Base-by-base conservation (phyloP, 768 basidiomycete species). In the Hericium erinaceus region DNA sequence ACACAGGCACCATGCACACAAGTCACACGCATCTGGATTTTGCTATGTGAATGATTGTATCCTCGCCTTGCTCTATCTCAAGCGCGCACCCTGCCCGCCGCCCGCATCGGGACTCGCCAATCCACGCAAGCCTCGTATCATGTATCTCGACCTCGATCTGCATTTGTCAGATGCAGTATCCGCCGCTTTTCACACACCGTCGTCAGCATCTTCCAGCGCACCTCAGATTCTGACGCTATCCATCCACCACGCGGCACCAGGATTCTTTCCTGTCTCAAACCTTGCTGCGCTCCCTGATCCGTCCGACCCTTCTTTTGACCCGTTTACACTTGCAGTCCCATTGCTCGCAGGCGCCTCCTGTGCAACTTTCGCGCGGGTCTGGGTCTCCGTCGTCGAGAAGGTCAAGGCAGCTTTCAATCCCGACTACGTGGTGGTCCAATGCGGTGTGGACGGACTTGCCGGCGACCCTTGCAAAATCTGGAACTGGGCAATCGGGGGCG, bases 41-140 rank as follows among this genome's bases (percentile, higher is more conserved):
- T 98, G 95, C 74, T 98, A 97, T 67, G 88, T 98, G 20, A 89
- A 92, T 1, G 95, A 98, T 67, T 84, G 87, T 56, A 80, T 93
- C 10, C 78, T 98, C 1, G 87, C 87, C 0, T 83, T 97, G 58
- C 78, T 95, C 57, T 74, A 79, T 4, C 77, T 97, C 46, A 83
- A 80, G 61, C 76, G 76, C 18, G 59, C 72, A 5, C 61, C 64
- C 1, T 61, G 67, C 8, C 52, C 46, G 11, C 10, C 37, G 7
- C 13, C 59, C 4, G 38, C 51, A 0, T 54, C 55, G 2, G 39
- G 52, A 2, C 48, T 20, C 8, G 24, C 56, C 22, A 52, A 4
- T 8, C 48, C 58, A 33, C 67, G 71, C 56, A 79, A 77, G 60
- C 75, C 80, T 0, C 80, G 88, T 2, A 77, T 94, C 11, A 83